Evolutionary conservation across 495 filamentous ascomycete genomes (phyloP).

Genomic region (Daldinia childiae): DNA sequence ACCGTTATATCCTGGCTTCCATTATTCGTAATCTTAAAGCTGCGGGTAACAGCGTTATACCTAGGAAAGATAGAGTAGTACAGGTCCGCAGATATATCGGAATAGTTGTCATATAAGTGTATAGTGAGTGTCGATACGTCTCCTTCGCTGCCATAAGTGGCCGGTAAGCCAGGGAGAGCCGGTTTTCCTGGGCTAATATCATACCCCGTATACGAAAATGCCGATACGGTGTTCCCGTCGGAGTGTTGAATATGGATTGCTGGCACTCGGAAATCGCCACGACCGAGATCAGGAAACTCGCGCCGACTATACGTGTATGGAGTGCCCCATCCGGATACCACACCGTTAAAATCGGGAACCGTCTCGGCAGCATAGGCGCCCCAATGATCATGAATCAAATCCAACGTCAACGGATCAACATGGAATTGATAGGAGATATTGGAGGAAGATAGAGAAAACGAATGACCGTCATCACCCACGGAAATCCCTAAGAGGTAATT

Average conservation of each 20-base stretch:
- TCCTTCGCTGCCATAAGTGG: conserved; percentile 57
- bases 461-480: conserved; percentile 51
- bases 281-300: conserved; percentile 65
- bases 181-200: conserved; percentile 58
- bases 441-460: conserved; percentile 60
- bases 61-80: conserved; percentile 65
- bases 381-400: conserved; percentile 63
- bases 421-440: conserved; percentile 64
- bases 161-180: conserved; percentile 57
- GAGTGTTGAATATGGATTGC: conserved; percentile 61
- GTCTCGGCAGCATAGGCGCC: conserved; percentile 58
- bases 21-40: conserved; percentile 61
- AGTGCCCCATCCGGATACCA: conserved; percentile 58
- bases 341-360: conserved; percentile 41
- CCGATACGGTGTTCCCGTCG: conserved; percentile 61
- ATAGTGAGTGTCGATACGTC: conserved; percentile 64
- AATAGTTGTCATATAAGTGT: conserved; percentile 60
- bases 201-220: conserved; percentile 59
- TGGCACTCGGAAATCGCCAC: conserved; percentile 64
- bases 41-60: conserved; percentile 63
- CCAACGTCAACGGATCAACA: conserved; percentile 58
- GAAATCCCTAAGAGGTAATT: conserved; percentile 52
- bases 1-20: conserved; percentile 57
- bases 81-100: conserved; percentile 58
- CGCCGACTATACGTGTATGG: conserved; percentile 58